Evolutionary conservation across 306 rosid genomes (phyloP).

Genomic region (Phaseolus lunatus): DNA sequence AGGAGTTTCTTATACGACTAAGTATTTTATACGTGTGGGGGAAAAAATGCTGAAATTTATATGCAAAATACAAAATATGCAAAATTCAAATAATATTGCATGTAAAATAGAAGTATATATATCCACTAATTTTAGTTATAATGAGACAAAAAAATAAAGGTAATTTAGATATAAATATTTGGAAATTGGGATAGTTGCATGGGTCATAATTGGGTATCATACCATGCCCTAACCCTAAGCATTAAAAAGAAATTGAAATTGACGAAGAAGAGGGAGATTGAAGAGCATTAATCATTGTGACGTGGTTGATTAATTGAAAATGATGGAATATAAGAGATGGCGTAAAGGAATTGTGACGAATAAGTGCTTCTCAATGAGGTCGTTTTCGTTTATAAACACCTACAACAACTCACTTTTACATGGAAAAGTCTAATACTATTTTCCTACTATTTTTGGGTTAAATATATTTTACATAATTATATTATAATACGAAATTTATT

Average conservation of each 20-base stretch:
- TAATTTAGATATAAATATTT: no score
- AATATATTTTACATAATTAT: no score
- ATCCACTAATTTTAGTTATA: background rate
- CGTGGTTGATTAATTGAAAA: conserved; percentile 21
- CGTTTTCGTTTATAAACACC: background rate
- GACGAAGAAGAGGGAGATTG: background rate
- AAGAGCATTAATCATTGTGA: conserved; percentile 5
- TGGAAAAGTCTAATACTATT: no score
- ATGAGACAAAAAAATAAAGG: background rate
- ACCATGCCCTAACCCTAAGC: background rate
- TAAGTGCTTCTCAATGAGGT: conserved; percentile 14
- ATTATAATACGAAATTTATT: no score
- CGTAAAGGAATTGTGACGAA: background rate
- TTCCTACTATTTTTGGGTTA: no score
- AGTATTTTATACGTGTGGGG: background rate
- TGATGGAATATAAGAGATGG: background rate
- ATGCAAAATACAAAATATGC: no score
- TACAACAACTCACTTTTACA: background rate
- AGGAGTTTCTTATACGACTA: no score
- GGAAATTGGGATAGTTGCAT: background rate
- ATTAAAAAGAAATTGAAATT: background rate
- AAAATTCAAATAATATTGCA: no score
- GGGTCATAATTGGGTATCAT: background rate
- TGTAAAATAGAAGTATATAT: no score
- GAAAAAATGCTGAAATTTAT: background rate